Evolutionary conservation across 106 monocot species (phyloP).

Genomic region (Dioscorea zingiberensis): DNA sequence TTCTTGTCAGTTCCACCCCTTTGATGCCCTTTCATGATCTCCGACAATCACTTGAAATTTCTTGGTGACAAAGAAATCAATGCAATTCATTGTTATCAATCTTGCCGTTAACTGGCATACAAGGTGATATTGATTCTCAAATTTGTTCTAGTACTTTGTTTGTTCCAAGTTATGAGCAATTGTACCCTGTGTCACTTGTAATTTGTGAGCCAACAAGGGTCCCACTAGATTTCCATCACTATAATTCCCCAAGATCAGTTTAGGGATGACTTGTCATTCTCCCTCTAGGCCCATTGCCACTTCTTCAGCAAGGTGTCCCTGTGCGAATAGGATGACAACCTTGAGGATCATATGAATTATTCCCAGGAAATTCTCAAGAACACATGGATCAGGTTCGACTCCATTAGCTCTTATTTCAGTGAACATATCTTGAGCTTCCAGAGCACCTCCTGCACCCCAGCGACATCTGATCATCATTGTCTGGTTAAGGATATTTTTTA

Average conservation of each 20-base stretch:
- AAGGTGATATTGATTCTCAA: slow-evolving; percentile 60
- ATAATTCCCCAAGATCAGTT: slow-evolving; percentile 87
- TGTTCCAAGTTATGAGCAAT: slow-evolving; percentile 73
- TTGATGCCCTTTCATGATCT: slow-evolving; percentile 51
- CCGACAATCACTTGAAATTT: slow-evolving; percentile 76
- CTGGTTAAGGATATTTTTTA: slow-evolving; percentile 34
- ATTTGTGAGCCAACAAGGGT: slow-evolving; percentile 71
- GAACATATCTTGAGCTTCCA: slow-evolving; percentile 22
- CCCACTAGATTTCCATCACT: slow-evolving; percentile 70
- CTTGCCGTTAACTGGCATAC: slow-evolving; percentile 54
- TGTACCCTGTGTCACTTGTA: slow-evolving; percentile 79
- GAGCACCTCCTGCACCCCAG: slow-evolving; percentile 6
- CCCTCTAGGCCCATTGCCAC: slow-evolving; percentile 70
- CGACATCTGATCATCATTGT: slow-evolving; percentile 36
- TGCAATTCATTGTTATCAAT: slow-evolving; percentile 81
- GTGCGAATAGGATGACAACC: slow-evolving; percentile 81
- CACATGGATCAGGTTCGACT: too few relatives aligned
- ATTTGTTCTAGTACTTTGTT: slow-evolving; percentile 72
- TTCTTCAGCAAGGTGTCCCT: slow-evolving; percentile 88
- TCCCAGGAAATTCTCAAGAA: slow-evolving; percentile 62
- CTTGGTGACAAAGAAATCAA: slow-evolving; percentile 89
- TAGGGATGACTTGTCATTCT: slow-evolving; percentile 76
- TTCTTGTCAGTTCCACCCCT: slow-evolving; percentile 46
- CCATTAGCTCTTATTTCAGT: too few relatives aligned
- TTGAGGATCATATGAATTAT: slow-evolving; percentile 78